Evolutionary conservation across 768 basidiomycete genomes (phyloP).

Genomic region (Tricholoma saponaceum): DNA sequence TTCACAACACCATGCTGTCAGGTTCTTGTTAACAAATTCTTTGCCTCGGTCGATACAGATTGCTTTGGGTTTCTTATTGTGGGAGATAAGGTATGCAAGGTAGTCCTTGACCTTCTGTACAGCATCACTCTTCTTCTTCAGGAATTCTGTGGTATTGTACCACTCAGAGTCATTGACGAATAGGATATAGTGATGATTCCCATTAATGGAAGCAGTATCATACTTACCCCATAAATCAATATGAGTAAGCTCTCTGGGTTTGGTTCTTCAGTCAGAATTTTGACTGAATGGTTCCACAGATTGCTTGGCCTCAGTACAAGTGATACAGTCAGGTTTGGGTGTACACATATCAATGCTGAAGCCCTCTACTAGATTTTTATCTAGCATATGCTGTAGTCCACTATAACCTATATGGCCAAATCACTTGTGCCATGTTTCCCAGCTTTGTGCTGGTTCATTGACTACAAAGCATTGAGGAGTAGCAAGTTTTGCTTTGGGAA

Average conservation of each 20-base stretch:
- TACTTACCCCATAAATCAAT: constrained; percentile 6
- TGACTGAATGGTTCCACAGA: constrained; percentile 5
- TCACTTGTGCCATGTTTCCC: constrained; percentile 2
- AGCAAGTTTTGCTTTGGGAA: not conserved
- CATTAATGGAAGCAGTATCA: constrained; percentile 5
- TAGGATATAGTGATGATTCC: constrained; percentile 4
- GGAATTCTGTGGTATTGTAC: not conserved
- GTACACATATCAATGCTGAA: not conserved
- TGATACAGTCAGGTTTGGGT: constrained; percentile 2
- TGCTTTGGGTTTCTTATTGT: not conserved
- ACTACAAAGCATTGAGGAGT: not conserved
- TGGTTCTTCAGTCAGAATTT: not conserved
- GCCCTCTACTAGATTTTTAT: constrained; percentile 2
- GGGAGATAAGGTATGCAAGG: not conserved
- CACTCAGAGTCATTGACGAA: constrained; percentile 4
- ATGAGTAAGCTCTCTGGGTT: constrained; percentile 9
- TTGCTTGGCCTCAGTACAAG: constrained; percentile 4
- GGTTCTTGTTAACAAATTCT: not conserved
- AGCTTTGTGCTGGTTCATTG: not conserved
- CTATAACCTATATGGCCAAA: constrained; percentile 1
- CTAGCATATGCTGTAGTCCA: not conserved
- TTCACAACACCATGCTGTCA: not conserved
- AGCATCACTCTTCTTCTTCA: not conserved
- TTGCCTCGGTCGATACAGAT: not conserved
- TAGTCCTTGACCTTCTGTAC: constrained; percentile 1